Evolutionary conservation across 768 basidiomycete genomes (phyloP).

Genomic region (Termitomyces sp.): DNA sequence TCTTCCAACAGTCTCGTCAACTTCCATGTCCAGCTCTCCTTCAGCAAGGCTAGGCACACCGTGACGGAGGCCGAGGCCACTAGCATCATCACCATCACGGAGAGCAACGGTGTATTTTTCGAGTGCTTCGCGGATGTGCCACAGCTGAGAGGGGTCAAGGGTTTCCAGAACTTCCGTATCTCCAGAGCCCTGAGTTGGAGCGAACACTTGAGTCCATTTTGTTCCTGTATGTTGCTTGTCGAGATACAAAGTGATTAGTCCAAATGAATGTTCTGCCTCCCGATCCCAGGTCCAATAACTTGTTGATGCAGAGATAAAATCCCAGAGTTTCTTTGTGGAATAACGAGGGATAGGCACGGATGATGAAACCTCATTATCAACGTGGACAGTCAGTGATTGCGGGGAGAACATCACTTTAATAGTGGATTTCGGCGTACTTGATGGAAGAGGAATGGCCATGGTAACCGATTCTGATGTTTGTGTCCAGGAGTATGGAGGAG

Average conservation of each 20-base stretch:
- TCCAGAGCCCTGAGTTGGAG: slow-evolving; percentile 37
- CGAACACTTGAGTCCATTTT: slow-evolving; percentile 86
- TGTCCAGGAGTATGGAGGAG: slow-evolving; percentile 89
- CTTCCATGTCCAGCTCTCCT: slow-evolving; percentile 90
- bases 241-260: slow-evolving; percentile 75
- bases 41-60: slow-evolving; percentile 77
- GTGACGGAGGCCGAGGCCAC: slow-evolving; percentile 57
- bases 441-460: slow-evolving; percentile 78
- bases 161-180: slow-evolving; percentile 82
- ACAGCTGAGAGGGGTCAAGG: slow-evolving; percentile 78
- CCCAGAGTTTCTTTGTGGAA: slow-evolving; percentile 70
- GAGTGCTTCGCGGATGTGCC: slow-evolving; percentile 70
- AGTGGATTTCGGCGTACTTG: slow-evolving; percentile 51
- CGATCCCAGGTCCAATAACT: slow-evolving; percentile 94
- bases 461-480: slow-evolving; percentile 83
- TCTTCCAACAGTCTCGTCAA: slow-evolving; percentile 71
- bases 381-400: slow-evolving; percentile 58
- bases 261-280: slow-evolving; percentile 60
- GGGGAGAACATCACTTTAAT: slow-evolving; percentile 67
- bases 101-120: slow-evolving; percentile 80
- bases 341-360: slow-evolving; percentile 48
- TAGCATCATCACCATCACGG: slow-evolving; percentile 49
- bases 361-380: slow-evolving; percentile 33
- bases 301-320: slow-evolving; percentile 64
- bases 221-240: slow-evolving; percentile 82